phyloP scores from a whole-genome alignment of 73 alveolate genomes.

The Diophrys sp. region DNA sequence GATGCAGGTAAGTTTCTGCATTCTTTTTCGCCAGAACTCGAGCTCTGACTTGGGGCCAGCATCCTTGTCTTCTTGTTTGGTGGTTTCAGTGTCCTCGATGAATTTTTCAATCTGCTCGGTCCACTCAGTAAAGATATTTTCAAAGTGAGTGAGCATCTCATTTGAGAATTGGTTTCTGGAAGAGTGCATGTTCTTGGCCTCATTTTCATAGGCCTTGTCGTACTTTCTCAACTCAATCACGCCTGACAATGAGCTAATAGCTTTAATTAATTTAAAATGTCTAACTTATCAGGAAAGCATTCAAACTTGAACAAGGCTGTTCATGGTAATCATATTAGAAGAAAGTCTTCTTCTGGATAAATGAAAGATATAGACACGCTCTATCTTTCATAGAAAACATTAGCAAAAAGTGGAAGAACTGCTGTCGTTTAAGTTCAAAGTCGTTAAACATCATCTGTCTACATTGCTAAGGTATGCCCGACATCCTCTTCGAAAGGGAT shows the following conservation, averaged over 20 bases:
- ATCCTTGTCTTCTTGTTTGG: constrained; percentile 68
- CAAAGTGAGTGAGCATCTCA: constrained; percentile 57
- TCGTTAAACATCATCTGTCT: too few species aligned
- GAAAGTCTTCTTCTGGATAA: too few species aligned
- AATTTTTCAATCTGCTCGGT: constrained; percentile 63
- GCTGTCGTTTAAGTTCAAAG: too few species aligned
- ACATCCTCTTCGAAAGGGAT: too few species aligned
- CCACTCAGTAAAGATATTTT: constrained; percentile 64
- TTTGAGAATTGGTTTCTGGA: constrained; percentile 37
- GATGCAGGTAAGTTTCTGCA: constrained; percentile 84
- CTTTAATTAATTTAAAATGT: too few species aligned
- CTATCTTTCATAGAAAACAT: too few species aligned
- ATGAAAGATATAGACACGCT: too few species aligned
- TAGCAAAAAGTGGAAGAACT: too few species aligned
- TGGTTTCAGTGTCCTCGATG: constrained; percentile 66
- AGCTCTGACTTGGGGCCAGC: constrained; percentile 78
- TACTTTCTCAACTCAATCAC: constrained; percentile 56
- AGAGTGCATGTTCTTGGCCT: constrained; percentile 35
- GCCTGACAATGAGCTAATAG: constrained; percentile 16
- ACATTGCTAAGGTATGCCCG: too few species aligned
- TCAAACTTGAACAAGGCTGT: too few species aligned
- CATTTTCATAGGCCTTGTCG: constrained; percentile 57
- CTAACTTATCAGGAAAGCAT: too few species aligned
- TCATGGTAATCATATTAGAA: too few species aligned
- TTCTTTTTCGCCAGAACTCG: constrained; percentile 72